A percentile compares a stretch with the other conserved stretches of the same genome.
Conservation (phyloP, 768 basidiomycete genomes). For the Panaeolus papilionaceus region DNA sequence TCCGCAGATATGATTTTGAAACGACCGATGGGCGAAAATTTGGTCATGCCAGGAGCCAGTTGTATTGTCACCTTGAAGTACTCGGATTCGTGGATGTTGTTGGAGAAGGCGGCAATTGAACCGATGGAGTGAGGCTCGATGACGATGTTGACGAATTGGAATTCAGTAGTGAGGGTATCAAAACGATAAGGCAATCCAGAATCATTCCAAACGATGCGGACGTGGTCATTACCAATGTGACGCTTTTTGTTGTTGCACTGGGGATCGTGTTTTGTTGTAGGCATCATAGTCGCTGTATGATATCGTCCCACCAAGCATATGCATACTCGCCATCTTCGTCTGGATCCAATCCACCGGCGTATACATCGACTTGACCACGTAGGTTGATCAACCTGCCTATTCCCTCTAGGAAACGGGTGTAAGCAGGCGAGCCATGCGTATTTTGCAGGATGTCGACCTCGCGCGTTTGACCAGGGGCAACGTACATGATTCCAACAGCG, state of each 20-base stretch:
- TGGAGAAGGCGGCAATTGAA: constrained; percentile 84
- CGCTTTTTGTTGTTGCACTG: constrained; percentile 87
- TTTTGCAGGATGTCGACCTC: constrained; percentile 91
- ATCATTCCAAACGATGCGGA: constrained; percentile 98
- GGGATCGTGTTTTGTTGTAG: constrained; percentile 70
- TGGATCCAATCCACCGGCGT: constrained; percentile 89
- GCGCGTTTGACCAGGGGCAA: constrained; percentile 85
- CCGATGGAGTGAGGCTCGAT: constrained; percentile 92
- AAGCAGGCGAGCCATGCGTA: constrained; percentile 91
- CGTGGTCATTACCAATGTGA: constrained; percentile 96
- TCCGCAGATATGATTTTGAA: constrained; percentile 95
- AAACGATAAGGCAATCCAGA: constrained; percentile 89
- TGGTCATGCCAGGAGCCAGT: constrained; percentile 87
- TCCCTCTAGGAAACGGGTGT: constrained; percentile 91
- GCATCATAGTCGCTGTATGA: constrained; percentile 98
- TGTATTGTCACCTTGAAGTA: constrained; percentile 97
- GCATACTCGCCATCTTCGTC: constrained; percentile 96
- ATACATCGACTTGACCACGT: constrained; percentile 90
- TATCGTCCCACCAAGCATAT: constrained; percentile 99
- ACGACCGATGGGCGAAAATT: constrained; percentile 90
- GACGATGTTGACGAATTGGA: constrained; percentile 97
- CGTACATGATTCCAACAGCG: constrained; percentile 96
- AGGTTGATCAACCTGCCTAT: constrained; percentile 89
- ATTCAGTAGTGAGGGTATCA: constrained; percentile 90
- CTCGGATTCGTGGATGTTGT: constrained; percentile 87